Evolutionary conservation across 306 rosid species (phyloP), one percentile per base, ranked within the genome.

Genomic region (Quercus glauca): DNA sequence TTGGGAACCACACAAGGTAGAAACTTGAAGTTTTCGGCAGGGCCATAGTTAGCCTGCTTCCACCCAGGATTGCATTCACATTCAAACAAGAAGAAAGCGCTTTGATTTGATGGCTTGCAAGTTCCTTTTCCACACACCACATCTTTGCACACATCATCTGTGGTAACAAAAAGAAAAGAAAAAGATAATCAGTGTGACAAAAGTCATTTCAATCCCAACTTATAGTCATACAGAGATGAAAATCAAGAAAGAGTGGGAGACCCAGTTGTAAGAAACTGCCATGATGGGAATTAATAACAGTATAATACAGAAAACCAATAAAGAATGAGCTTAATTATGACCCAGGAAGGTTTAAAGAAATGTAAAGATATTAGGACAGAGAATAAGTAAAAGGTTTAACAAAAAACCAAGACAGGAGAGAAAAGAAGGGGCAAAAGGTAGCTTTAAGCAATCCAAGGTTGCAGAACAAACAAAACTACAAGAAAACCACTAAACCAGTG

Each of bases 41-140:
- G 9, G 43, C 43, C 43, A 1, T 0, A 6, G 43, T 1, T 35
- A 35, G 43, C 9, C 43, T 35, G 43, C 43, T 84, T 90, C 99
- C 99, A 93, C 75, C 97, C 98, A 25, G 87, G 76, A 12, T 89
- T 81, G 76, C 99, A 93, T 28, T 87, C 87, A 18, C 99, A 95
- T 82, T 90, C 92, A 76, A 88, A 94, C 15, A 73, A 67, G 82
- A 88, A 70, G 78, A 35, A 35, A 6, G 87, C 70, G 78, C 78
- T 84, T 58, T 88, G 88, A 20, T 67, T 77, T 28, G 94, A 88
- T 85, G 89, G 19, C 79, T 90, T 90, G 78, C 99, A 95, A 7
- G 74, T 84, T 67, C 98, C 99, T 90, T 82, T 91, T 51, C 99
- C 99, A 84, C 98, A 95, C 18, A 76, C 71, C 31, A 83, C 89